Evolutionary conservation across 192 early-diverging fungal genomes (phyloP).

Genomic region (Coemansia sp.): DNA sequence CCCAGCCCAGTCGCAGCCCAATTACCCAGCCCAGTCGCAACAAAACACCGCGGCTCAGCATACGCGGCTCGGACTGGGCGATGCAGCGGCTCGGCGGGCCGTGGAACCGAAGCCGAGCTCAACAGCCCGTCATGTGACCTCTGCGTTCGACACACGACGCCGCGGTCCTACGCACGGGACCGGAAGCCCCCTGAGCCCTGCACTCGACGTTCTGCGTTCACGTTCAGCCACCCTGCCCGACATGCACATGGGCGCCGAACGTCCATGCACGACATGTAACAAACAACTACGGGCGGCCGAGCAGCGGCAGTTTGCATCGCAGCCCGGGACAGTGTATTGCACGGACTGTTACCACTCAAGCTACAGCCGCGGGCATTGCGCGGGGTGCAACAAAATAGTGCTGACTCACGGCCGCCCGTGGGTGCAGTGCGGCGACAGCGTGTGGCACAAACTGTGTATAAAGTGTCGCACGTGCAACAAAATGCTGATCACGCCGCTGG

Average conservation of each 20-base stretch:
- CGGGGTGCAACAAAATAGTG: constrained; percentile 48
- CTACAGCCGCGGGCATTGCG: constrained; percentile 53
- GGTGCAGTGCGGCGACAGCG: constrained; percentile 48
- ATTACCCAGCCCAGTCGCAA: no score
- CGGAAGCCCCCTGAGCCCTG: constrained; percentile 11
- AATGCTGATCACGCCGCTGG: constrained; percentile 42
- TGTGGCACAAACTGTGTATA: constrained; percentile 58
- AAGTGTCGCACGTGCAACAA: constrained; percentile 41
- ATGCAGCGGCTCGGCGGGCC: background rate
- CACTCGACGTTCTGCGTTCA: constrained; percentile 19
- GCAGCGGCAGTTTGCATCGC: constrained; percentile 52
- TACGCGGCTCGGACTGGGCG: background rate
- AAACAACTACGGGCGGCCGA: constrained; percentile 30
- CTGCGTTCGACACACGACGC: constrained; percentile 25
- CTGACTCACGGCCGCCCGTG: constrained; percentile 54
- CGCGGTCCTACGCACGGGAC: constrained; percentile 8
- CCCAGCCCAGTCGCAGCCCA: no score
- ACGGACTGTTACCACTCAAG: constrained; percentile 53
- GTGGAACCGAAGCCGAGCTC: background rate
- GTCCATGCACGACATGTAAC: constrained; percentile 39
- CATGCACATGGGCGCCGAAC: constrained; percentile 4
- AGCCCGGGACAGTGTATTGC: constrained; percentile 48
- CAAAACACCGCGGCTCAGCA: background rate
- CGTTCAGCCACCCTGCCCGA: constrained; percentile 49
- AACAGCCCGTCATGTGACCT: constrained; percentile 17